Percentiles rank a stretch among this genome's conserved stretches.
Conservation (phyloP, 139 green algal genomes). For the Chlamydomonas urium region DNA sequence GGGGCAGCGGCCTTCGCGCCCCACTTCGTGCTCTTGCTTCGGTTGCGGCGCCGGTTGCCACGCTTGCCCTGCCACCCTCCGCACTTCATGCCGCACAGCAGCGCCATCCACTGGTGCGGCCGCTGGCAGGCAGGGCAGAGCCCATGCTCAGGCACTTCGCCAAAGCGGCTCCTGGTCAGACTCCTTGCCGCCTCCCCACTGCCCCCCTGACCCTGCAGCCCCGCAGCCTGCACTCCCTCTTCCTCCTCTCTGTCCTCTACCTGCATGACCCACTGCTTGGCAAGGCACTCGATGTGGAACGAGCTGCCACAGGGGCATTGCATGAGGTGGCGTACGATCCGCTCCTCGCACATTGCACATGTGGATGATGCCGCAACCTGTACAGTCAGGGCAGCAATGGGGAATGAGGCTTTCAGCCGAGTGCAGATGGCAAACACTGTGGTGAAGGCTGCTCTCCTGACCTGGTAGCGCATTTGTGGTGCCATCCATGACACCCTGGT, state of each 20-base stretch:
- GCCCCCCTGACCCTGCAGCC: neutral
- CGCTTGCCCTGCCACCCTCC: slow-evolving; percentile 1
- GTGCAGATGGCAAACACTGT: neutral
- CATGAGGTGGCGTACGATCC: slow-evolving; percentile 49
- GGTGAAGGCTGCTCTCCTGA: neutral
- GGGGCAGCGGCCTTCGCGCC: no score
- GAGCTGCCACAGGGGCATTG: slow-evolving; percentile 22
- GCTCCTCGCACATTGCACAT: slow-evolving; percentile 17
- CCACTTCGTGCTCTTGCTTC: neutral
- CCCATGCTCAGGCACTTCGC: neutral
- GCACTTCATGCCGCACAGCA: slow-evolving; percentile 1
- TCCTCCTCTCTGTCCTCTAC: neutral
- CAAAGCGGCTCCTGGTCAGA: neutral
- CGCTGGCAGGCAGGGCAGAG: neutral
- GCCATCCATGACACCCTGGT: neutral
- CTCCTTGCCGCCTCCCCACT: neutral
- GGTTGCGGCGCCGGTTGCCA: neutral
- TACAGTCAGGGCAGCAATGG: neutral
- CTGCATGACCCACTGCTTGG: slow-evolving; percentile 8
- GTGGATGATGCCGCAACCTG: neutral
- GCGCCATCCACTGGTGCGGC: slow-evolving; percentile 4
- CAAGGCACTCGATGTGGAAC: slow-evolving; percentile 18
- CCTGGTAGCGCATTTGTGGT: neutral
- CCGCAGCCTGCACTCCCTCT: neutral
- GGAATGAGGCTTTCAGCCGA: neutral